Conservation (phyloP, 2,329 filamentous ascomycete genomes). For the Aureobasidium namibiae region DNA sequence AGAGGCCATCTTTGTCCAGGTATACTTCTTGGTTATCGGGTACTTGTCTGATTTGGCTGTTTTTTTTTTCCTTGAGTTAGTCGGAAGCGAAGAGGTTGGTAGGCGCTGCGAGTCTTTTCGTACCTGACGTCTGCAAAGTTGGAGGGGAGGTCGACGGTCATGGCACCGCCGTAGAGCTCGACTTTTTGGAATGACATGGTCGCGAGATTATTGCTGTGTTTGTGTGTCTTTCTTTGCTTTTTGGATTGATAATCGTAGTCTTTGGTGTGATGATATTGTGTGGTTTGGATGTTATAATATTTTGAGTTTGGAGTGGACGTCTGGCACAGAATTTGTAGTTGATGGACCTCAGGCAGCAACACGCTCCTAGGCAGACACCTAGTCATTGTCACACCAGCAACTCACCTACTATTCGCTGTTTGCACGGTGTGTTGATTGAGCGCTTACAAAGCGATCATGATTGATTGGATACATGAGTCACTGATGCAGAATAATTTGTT, state of each 20-base stretch:
- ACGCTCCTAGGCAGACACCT: not conserved
- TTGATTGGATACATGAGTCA: not conserved
- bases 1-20: conserved; percentile 74
- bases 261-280: not conserved
- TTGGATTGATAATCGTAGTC: too few relatives aligned
- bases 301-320: not conserved
- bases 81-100: not conserved
- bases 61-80: not conserved
- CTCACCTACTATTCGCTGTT: not conserved
- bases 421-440: not conserved
- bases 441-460: not conserved
- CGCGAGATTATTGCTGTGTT: not conserved
- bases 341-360: conserved; percentile 4
- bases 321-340: conserved; percentile 4
- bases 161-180: conserved; percentile 64
- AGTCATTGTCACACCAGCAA: not conserved
- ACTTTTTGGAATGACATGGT: conserved; percentile 51
- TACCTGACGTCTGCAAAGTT: conserved; percentile 69
- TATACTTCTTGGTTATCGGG: conserved; percentile 89
- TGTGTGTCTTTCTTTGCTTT: not conserved
- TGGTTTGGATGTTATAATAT: too few relatives aligned
- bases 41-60: conserved; percentile 63
- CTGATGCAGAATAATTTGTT: not conserved
- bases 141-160: conserved; percentile 58
- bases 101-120: conserved; percentile 16